phyloP scores from a whole-genome alignment of 192 early-diverging fungal species.

The Coemansia sp. region DNA sequence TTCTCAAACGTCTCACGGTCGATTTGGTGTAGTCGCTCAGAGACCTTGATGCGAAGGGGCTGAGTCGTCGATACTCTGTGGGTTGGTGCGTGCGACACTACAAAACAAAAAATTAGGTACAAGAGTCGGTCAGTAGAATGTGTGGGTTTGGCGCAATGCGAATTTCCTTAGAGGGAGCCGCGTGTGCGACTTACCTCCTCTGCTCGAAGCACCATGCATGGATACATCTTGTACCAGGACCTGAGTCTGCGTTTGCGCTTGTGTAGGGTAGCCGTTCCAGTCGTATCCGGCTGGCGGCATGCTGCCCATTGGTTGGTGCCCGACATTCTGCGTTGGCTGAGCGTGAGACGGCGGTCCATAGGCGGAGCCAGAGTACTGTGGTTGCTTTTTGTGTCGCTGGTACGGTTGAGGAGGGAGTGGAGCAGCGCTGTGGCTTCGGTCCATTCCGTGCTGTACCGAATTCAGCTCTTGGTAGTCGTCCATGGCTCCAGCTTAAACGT shows the following conservation, averaged over 20 bases:
- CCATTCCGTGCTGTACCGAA: constrained; percentile 6
- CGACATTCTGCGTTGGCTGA: constrained; percentile 12
- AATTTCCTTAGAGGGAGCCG: not conserved
- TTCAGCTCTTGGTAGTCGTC: constrained; percentile 39
- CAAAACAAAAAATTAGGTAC: not conserved
- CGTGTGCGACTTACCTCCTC: not conserved
- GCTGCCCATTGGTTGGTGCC: constrained; percentile 8
- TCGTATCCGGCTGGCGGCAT: constrained; percentile 36
- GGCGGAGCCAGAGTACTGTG: not conserved
- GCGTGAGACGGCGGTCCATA: constrained; percentile 14
- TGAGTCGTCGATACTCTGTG: constrained; percentile 22
- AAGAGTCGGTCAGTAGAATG: not conserved
- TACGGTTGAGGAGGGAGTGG: not conserved
- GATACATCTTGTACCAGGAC: not conserved
- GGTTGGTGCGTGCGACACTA: not conserved
- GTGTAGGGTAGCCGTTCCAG: constrained; percentile 39
- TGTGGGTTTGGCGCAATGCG: not conserved
- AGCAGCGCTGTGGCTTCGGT: constrained; percentile 1
- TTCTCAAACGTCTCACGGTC: constrained; percentile 51
- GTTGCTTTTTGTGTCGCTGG: constrained; percentile 6
- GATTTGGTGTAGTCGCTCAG: constrained; percentile 50
- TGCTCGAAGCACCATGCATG: constrained; percentile 1
- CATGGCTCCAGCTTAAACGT: constrained; percentile 12
- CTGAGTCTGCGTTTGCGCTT: not conserved
- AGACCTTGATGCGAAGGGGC: constrained; percentile 44